Evolutionary conservation across 2,329 filamentous ascomycete genomes (phyloP), one percentile per base, ranked within the genome.

Genomic region (Trichoderma oligosporum): DNA sequence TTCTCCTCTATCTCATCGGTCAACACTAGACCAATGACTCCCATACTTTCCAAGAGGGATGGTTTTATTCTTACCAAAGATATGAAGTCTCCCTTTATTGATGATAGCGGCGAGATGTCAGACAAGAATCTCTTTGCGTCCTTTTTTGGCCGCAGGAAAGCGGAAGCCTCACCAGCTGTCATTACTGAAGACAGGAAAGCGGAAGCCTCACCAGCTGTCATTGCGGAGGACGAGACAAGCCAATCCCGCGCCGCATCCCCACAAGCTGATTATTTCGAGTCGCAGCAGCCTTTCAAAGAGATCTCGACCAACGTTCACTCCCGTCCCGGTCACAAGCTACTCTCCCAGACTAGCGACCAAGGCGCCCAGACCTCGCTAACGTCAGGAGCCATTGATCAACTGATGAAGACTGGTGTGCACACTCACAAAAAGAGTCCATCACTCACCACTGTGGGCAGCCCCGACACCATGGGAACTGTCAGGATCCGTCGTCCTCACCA

Each of bases 351-450:
- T 60, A 75, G 78, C 18, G 90, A 96, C 65, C 86, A 88, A 63
- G 83, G 86, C 53, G 87, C 88, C 12, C 93, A 97, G 73, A 97
- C 92, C 22, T 80, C 87, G 36, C 77, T 97, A 27, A 95, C 91
- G n/a, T 83, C 89, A 0, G 83, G 88, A 48, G 85, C 88, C 56
- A 90, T 96, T 61, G 91, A 96, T 63, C 81, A 84, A 56, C 79
- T 96, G 66, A 73, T 95, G 56, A 80, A 81, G 62, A 78, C 79
- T 18, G 62, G 63, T 38, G 56, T 48, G 18, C 42, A 51, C 12
- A 38, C 42, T 38, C 69, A 73, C 12, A 67, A 68, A 44, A 73
- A 73, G 66, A 71, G 67, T n/a, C 60, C 69, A 14, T 77, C 76
- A 3, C 52, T 72, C 36, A 64, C 62, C 41, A 71, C 70, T 18